Conservation (phyloP, 2,329 filamentous ascomycete genomes). For the Aspergillus sp. region DNA sequence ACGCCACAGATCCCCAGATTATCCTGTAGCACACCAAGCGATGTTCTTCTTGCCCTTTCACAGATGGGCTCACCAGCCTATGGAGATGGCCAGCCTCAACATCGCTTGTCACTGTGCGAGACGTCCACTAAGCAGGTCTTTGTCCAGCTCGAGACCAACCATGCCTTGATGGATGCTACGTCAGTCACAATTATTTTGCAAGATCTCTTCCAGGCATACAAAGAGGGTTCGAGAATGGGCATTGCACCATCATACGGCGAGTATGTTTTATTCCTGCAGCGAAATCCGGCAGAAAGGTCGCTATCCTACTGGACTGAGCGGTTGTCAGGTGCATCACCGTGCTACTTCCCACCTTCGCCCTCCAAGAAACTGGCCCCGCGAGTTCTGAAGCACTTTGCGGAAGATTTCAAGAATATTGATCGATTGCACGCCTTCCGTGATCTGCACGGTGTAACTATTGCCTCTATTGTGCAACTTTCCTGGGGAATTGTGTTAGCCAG, state of each 20-base stretch:
- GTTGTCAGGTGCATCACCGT: not conserved
- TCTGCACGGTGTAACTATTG: constrained; percentile 10
- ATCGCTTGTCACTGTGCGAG: not conserved
- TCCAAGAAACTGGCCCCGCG: not conserved
- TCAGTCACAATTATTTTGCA: constrained; percentile 4
- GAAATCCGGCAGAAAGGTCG: not conserved
- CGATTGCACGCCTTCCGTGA: constrained; percentile 4
- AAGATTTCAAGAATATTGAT: not conserved
- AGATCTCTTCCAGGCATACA: constrained; percentile 6
- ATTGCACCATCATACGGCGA: not conserved
- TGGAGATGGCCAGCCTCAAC: too few relatives aligned
- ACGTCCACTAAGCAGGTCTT: constrained; percentile 1
- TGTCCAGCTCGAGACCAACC: constrained; percentile 8
- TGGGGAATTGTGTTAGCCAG: constrained; percentile 32
- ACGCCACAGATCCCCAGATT: not conserved
- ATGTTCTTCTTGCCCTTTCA: too few relatives aligned
- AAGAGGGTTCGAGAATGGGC: not conserved
- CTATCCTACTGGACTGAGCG: constrained; percentile 18
- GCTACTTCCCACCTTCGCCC: not conserved
- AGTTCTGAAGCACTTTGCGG: too few relatives aligned
- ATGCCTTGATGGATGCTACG: constrained; percentile 11
- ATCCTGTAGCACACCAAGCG: too few relatives aligned
- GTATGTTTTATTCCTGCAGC: constrained; percentile 3
- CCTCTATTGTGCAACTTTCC: constrained; percentile 31
- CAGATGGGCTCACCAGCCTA: not conserved